Conservation (phyloP, 2,329 filamentous ascomycete species). For the Fusarium bactridioides region DNA sequence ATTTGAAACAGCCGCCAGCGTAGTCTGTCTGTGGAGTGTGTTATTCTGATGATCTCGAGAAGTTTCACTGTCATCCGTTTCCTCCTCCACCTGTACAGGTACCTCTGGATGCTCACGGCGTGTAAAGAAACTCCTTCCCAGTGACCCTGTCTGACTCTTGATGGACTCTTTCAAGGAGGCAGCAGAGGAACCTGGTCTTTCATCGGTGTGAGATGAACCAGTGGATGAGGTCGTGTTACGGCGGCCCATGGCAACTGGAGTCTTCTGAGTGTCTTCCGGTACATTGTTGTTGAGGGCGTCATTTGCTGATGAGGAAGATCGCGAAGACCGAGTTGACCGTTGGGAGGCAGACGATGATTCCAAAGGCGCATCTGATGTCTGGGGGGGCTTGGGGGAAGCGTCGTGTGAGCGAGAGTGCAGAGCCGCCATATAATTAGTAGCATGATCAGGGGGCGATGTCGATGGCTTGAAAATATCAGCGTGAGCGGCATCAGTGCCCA, state of each 20-base stretch:
- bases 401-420: constrained; percentile 69
- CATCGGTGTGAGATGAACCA: constrained; percentile 41
- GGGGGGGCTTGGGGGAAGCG: constrained; percentile 57
- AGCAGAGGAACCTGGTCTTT: constrained; percentile 43
- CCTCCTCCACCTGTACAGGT: constrained; percentile 44
- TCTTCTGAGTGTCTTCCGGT: constrained; percentile 42
- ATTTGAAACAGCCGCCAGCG: constrained; percentile 63
- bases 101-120: constrained; percentile 50
- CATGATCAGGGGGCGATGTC: constrained; percentile 65
- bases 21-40: constrained; percentile 49
- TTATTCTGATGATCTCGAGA: constrained; percentile 46
- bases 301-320: constrained; percentile 58
- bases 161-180: constrained; percentile 48
- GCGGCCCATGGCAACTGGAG: constrained; percentile 40
- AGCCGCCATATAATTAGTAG: constrained; percentile 71
- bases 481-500: constrained; percentile 72
- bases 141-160: constrained; percentile 51
- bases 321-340: constrained; percentile 57
- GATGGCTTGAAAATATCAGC: constrained; percentile 69
- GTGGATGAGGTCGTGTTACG: constrained; percentile 52
- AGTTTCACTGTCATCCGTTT: constrained; percentile 45
- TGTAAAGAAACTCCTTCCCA: constrained; percentile 52
- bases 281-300: constrained; percentile 53
- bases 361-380: constrained; percentile 43
- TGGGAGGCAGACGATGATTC: constrained; percentile 50